phyloP scores from a whole-genome alignment of 805 yeast species.

The Zygoascus bituminiphila region DNA sequence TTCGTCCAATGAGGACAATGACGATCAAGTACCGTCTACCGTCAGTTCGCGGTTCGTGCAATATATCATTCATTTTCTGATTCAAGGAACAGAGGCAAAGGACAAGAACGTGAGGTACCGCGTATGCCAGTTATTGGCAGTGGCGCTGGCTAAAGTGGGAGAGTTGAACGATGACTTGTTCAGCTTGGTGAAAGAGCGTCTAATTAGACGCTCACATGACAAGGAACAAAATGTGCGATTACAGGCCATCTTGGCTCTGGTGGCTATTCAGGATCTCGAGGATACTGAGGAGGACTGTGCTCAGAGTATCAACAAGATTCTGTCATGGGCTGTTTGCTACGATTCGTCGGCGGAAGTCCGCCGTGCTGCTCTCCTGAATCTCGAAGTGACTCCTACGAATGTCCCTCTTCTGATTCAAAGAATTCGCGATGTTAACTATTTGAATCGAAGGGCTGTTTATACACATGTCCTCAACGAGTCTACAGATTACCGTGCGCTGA shows the following conservation, averaged over 20 bases:
- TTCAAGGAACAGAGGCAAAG: slow-evolving; percentile 71
- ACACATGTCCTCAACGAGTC: slow-evolving; percentile 59
- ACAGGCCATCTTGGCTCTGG: slow-evolving; percentile 75
- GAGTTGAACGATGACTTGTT: slow-evolving; percentile 66
- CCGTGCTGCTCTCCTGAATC: slow-evolving; percentile 68
- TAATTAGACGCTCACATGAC: slow-evolving; percentile 17
- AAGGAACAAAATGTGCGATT: slow-evolving; percentile 70
- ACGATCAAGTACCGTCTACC: slow-evolving; percentile 30
- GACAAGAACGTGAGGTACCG: slow-evolving; percentile 73
- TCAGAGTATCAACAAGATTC: slow-evolving; percentile 27
- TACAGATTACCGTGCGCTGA: slow-evolving; percentile 52
- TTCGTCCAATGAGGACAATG: not conserved
- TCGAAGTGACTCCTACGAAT: slow-evolving; percentile 35
- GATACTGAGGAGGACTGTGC: slow-evolving; percentile 15
- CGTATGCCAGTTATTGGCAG: slow-evolving; percentile 66
- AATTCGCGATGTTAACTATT: slow-evolving; percentile 68
- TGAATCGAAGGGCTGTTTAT: slow-evolving; percentile 66
- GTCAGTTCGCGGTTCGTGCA: slow-evolving; percentile 41
- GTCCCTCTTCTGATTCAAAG: slow-evolving; percentile 54
- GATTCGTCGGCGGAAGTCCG: slow-evolving; percentile 88
- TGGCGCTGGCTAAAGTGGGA: slow-evolving; percentile 59
- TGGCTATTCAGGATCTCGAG: slow-evolving; percentile 60
- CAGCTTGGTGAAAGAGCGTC: slow-evolving; percentile 2
- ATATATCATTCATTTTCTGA: slow-evolving; percentile 52
- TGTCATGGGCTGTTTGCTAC: slow-evolving; percentile 50